phyloP scores from a whole-genome alignment of 495 filamentous ascomycete genomes.

The Aspergillus coremiiformis region DNA sequence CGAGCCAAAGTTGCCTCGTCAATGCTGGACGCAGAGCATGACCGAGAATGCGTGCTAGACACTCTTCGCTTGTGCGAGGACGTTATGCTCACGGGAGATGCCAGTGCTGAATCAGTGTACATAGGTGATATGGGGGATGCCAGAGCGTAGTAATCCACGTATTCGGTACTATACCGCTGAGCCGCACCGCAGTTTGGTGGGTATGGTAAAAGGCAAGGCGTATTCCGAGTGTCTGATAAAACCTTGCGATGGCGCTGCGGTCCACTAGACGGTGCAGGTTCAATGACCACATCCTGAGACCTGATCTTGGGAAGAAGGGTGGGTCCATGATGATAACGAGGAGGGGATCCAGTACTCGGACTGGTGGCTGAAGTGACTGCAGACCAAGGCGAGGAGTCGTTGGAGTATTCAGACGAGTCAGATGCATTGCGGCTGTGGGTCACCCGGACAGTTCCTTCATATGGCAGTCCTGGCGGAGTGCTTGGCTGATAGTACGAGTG shows the following conservation, averaged over 20 bases:
- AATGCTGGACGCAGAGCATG: constrained; percentile 61
- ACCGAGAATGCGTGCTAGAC: constrained; percentile 43
- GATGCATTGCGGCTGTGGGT: constrained; percentile 41
- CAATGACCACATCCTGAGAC: constrained; percentile 71
- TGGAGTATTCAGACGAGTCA: constrained; percentile 47
- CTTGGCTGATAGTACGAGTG: constrained; percentile 40
- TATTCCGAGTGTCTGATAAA: constrained; percentile 49
- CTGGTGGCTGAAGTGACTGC: constrained; percentile 66
- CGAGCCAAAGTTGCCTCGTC: constrained; percentile 60
- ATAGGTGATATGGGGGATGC: constrained; percentile 44
- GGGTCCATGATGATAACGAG: constrained; percentile 68
- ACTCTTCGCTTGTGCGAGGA: constrained; percentile 41
- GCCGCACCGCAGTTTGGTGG: constrained; percentile 28
- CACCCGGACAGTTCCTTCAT: constrained; percentile 25
- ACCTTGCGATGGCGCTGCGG: constrained; percentile 47
- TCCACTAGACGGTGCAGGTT: constrained; percentile 37
- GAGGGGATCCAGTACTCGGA: constrained; percentile 60
- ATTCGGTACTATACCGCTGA: constrained; percentile 57
- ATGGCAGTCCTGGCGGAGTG: constrained; percentile 36
- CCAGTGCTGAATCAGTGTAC: constrained; percentile 31
- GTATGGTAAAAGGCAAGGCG: constrained; percentile 40
- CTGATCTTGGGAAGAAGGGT: constrained; percentile 81
- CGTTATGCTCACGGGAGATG: constrained; percentile 62
- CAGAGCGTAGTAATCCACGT: constrained; percentile 50
- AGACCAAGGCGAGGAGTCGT: constrained; percentile 73